Evolutionary conservation across 805 yeast species (phyloP).

Genomic region (Grigorovia humatica): DNA sequence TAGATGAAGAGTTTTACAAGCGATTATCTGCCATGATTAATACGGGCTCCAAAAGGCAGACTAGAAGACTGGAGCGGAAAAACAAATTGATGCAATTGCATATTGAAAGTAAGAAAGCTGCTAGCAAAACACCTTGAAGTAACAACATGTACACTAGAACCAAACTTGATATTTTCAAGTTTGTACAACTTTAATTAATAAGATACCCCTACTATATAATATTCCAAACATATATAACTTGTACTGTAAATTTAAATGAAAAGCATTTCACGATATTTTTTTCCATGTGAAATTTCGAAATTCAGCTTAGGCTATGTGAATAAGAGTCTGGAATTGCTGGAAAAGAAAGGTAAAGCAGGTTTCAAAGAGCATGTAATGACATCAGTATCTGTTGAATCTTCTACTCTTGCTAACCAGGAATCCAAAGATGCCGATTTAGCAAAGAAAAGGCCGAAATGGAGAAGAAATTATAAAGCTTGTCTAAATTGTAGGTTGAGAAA

Average conservation of each 20-base stretch:
- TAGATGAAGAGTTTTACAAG: conserved; percentile 25
- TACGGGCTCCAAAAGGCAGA: background rate
- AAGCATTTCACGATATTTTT: background rate
- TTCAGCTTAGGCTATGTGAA: background rate
- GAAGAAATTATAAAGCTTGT: conserved; percentile 73
- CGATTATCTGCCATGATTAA: conserved; percentile 10
- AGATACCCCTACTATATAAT: background rate
- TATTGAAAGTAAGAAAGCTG: background rate
- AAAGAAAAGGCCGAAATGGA: conserved; percentile 28
- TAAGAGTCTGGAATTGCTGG: too few relatives aligned
- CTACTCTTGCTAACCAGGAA: background rate
- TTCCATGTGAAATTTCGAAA: background rate
- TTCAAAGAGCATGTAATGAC: background rate
- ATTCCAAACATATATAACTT: background rate
- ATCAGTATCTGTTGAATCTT: too few relatives aligned
- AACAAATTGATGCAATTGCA: background rate
- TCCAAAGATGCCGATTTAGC: background rate
- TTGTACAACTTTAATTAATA: too few relatives aligned
- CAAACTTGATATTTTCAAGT: too few relatives aligned
- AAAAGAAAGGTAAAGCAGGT: background rate
- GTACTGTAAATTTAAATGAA: background rate
- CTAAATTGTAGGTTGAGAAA: conserved; percentile 75
- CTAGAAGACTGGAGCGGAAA: background rate
- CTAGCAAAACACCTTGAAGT: background rate
- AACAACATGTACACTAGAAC: too few relatives aligned